These are phyloP conservation scores for Penicillium manginii DNA, from an alignment of 495 filamentous ascomycete genomes.

Conservation along the genomic window DNA sequence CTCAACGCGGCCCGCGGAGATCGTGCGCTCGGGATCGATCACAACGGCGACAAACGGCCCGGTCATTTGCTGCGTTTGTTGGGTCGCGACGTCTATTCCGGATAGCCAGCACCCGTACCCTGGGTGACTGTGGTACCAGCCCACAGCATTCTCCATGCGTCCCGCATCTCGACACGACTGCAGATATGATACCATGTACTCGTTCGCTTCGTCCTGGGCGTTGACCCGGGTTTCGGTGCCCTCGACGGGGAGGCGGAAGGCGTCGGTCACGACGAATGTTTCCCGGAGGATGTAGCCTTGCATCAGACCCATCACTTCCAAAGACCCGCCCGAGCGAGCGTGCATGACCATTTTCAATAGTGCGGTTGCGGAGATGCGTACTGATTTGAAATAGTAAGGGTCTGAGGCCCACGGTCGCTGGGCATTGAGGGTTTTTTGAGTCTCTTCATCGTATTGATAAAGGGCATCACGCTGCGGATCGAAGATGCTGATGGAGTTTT, in stretches of 20 bases:
- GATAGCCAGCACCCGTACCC: slow-evolving; percentile 98
- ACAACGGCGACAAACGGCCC: slow-evolving; percentile 97
- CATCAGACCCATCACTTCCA: slow-evolving; percentile 99
- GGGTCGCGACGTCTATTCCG: slow-evolving; percentile 92
- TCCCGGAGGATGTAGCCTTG: slow-evolving; percentile 83
- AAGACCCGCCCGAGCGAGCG: slow-evolving; percentile 84
- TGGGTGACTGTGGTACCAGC: slow-evolving; percentile 98
- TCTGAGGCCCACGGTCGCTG: slow-evolving; percentile 81
- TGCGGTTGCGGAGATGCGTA: slow-evolving; percentile 91
- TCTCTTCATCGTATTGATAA: slow-evolving; percentile 73
- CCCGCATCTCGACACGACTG: slow-evolving; percentile 71
- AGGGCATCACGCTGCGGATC: slow-evolving; percentile 88
- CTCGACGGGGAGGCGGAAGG: slow-evolving; percentile 92
- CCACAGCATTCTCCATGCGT: slow-evolving; percentile 87
- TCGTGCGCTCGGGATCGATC: slow-evolving; percentile 95
- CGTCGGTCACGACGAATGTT: slow-evolving; percentile 91
- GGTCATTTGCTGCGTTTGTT: slow-evolving; percentile 80
- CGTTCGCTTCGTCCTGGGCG: slow-evolving; percentile 91
- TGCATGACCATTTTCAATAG: slow-evolving; percentile 99
- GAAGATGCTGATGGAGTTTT: slow-evolving; percentile 81
- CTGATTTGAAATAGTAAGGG: slow-evolving; percentile 86
- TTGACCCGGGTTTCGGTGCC: slow-evolving; percentile 98
- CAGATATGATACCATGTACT: slow-evolving; percentile 91
- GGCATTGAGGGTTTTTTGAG: slow-evolving; percentile 60
- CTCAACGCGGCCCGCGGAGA: slow-evolving; percentile 92